Base-by-base conservation (phyloP, 1,139 yeast species). In the Nakaseomyces nivariensis region DNA sequence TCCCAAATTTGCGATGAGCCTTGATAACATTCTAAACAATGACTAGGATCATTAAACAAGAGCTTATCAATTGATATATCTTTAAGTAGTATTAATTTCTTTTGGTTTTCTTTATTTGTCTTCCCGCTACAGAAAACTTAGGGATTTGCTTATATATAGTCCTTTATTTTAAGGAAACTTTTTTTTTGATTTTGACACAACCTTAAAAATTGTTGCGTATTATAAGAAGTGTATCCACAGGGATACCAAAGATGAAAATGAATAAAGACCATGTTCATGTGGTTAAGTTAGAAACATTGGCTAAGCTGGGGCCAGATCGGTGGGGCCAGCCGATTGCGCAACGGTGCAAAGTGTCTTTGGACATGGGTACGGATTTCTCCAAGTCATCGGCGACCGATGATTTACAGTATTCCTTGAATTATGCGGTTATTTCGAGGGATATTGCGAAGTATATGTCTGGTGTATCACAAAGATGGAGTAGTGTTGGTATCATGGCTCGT, bases 401-500 rank as follows among this genome's bases (percentile, higher is more conserved):
- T 63, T 72, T 90, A 58, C 78, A 79, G 52, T 81, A 85, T 62
- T 85, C 96, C 5, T 75, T 90, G 56, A 90, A 89, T 67, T 90
- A 90, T 67, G 97, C 96, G 1, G 90, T 82, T 10, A 77, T 90
- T 11, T 79, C 90, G 3, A 72, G 88, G 48, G 78, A 80, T 47
- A 58, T 49, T 27, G 54, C 51, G 38, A 57, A 48, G 51, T 57
- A 52, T 41, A 56, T 60, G 6, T 46, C 53, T 3, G 37, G 50
- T 1, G 50, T 48, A 37, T 48, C 45, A 8, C 65, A 66, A 48
- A 78, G 67, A 49, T 84, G 73, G 72, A 73, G 69, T 60, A 75
- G 78, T 1, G 62, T 81, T 46, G 75, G 75, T 25, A 76, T 75
- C 29, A 72, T 87, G n/a, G 88, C 85, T 1, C 76, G 74, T 51